A percentile compares a stretch with the other conserved stretches of the same genome.
phyloP scores from a whole-genome alignment of 2,329 filamentous ascomycete species.

The Pseudogymnoascus sp. region DNA sequence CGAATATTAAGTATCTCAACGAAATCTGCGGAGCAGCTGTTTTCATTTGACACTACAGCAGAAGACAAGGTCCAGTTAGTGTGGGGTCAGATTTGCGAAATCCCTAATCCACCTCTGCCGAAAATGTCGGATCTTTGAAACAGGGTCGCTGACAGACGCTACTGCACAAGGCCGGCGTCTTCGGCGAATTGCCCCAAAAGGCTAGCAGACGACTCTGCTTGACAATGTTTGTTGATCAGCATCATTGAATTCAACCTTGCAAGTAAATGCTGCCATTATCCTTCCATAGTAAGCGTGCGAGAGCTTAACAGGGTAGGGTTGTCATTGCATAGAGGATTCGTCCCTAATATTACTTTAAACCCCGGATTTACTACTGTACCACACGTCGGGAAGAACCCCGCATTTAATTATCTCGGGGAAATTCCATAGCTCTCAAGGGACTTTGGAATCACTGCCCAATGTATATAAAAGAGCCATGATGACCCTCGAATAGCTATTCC shows the following conservation, averaged over 20 bases:
- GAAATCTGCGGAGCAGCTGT: neutral
- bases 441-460: neutral
- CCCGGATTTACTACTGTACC: neutral
- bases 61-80: neutral
- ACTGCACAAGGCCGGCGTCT: neutral
- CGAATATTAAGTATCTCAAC: neutral
- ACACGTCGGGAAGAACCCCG: neutral
- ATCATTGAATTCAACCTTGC: neutral
- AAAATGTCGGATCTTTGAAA: neutral
- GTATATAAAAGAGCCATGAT: neutral
- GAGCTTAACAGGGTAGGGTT: neutral
- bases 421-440: neutral
- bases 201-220: neutral
- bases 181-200: neutral
- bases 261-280: neutral
- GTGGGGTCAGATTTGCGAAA: neutral
- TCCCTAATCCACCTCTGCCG: neutral
- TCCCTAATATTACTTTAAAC: neutral
- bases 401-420: conserved; percentile 1
- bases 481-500: neutral
- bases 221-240: neutral
- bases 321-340: neutral
- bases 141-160: neutral
- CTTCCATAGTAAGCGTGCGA: neutral
- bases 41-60: neutral